Conservation (phyloP, 106 monocot genomes). For the Triglochin maritima region DNA sequence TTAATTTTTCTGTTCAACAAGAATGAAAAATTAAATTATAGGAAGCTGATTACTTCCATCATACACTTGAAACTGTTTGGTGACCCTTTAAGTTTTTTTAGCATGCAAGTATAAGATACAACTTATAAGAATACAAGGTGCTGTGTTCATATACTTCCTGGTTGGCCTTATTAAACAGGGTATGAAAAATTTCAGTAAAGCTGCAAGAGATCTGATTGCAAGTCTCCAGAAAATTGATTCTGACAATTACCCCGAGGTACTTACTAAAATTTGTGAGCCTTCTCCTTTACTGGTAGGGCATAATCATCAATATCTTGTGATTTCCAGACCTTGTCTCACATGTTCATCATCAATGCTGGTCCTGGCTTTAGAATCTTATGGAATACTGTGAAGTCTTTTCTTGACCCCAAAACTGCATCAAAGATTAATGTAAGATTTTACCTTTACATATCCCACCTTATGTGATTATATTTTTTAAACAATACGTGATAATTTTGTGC, state of each 20-base stretch:
- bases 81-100: no score
- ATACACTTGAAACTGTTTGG: no score
- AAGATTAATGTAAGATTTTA: conserved; percentile 29
- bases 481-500: neutral
- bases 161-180: neutral
- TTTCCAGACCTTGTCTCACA: conserved; percentile 19
- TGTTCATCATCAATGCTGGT: conserved; percentile 32
- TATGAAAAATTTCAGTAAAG: conserved; percentile 18
- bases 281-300: neutral
- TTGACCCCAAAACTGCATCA: conserved; percentile 28
- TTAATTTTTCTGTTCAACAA: neutral
- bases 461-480: neutral
- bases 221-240: conserved; percentile 26
- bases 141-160: no score
- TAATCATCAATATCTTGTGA: neutral
- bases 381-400: conserved; percentile 25
- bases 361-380: conserved; percentile 31
- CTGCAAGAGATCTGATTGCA: conserved; percentile 19
- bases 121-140: no score
- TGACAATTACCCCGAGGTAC: conserved; percentile 30
- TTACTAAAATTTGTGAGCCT: neutral
- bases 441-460: neutral
- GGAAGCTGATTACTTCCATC: neutral
- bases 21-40: neutral
- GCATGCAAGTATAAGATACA: no score